Evolutionary conservation across 805 yeast genomes (phyloP), one percentile per base, ranked within the genome.

Genomic region (Ogataea pilisensis): DNA sequence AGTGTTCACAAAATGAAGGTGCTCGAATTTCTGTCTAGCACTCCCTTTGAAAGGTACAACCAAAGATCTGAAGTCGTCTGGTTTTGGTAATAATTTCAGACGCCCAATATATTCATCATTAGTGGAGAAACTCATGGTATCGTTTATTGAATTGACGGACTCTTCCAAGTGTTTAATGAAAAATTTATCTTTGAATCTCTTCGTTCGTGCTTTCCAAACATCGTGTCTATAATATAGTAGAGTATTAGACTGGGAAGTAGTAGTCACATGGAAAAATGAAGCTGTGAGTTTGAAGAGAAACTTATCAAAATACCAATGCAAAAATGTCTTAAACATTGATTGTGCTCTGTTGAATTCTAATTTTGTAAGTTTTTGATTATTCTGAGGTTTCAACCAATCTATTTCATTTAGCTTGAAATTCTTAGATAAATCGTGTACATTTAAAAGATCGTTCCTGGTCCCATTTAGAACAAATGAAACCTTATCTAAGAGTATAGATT

Each of bases 191-290:
- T 70, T 54, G 65, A 73, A 82, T 1, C 61, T 60, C 11, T 50
- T 50, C 2, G 76, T 64, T 14, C 74, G 59, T 27, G 34, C 32
- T 8, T 49, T 54, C 95, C 95, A 88, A 1, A 65, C 59, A 19
- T 63, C 66, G 39, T 80, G 88, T 14, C 81, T 69, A 51, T 74
- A 85, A 53, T 67, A 85, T 0, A 68, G 39, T 0, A 76, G 43
- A 4, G 62, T 60, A 8, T 55, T 60, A 0, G 65, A 55, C 16
- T 58, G 66, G 8, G 76, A 72, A 1, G 67, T 59, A 35, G 80
- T 84, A 0, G 93, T 81, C 5, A 82, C 80, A 54, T 85, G 81
- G 64, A 87, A 89, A 51, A 75, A 77, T 0, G 73, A 58, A 0
- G 66, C 58, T 0, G 85, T 49, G 1, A 85, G 44, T 14, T 64